Conservation (phyloP, 257 asterid genomes). For the Penstemon barbatus region DNA sequence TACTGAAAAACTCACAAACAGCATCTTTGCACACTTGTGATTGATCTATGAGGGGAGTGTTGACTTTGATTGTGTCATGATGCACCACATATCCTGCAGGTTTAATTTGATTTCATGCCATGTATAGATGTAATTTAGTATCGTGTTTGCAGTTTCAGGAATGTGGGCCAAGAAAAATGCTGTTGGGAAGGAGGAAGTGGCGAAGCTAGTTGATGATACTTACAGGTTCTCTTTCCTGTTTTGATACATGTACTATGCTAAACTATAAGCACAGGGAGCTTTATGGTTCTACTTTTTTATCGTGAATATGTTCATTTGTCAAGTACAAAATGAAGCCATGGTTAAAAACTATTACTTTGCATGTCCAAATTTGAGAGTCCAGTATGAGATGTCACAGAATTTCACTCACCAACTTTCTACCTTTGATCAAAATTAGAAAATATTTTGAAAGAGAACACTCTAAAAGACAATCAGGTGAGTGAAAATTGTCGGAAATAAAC, state of each 20-base stretch:
- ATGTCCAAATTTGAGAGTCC: conserved; percentile 16
- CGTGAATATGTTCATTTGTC: background rate
- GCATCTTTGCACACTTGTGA: background rate
- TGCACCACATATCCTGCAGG: background rate
- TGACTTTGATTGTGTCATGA: background rate
- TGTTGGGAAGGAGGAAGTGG: conserved; percentile 74
- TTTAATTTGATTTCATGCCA: conserved; percentile 4
- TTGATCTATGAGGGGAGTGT: conserved; percentile 1
- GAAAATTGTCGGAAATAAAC: conserved; percentile 7
- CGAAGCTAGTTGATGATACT: conserved; percentile 84
- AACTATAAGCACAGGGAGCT: conserved; percentile 3
- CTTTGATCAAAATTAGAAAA: conserved; percentile 18
- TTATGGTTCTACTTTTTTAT: conserved; percentile 9
- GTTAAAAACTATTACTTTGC: conserved; percentile 15
- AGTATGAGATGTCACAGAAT: conserved; percentile 8
- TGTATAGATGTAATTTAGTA: conserved; percentile 15
- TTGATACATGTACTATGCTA: conserved; percentile 15
- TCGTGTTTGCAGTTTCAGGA: conserved; percentile 59
- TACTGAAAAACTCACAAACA: background rate
- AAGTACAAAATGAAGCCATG: conserved; percentile 13
- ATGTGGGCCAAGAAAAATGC: conserved; percentile 72
- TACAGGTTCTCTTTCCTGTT: conserved; percentile 55
- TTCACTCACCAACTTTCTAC: conserved; percentile 10
- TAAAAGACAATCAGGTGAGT: conserved; percentile 1
- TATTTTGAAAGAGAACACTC: background rate